Percentiles rank a stretch among this genome's conserved stretches.
Conservation (phyloP, 176 grass and related monocot genomes). For the Pontederia crassipes region DNA sequence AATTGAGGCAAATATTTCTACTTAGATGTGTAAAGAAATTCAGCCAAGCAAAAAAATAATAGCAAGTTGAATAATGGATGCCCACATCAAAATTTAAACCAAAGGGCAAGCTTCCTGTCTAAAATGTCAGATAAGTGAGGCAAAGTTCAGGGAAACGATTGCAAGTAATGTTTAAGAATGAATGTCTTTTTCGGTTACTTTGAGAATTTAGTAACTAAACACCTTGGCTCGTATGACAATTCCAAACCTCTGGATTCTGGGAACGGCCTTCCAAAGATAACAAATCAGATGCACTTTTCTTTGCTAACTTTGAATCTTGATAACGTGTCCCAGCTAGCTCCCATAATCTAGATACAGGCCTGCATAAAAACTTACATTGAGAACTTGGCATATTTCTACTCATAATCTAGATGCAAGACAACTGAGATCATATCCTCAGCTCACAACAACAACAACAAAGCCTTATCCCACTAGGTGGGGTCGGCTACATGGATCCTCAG, state of each 20-base stretch:
- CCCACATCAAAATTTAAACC: background rate
- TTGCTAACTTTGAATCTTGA: conserved; percentile 20
- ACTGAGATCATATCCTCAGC: no score
- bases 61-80: no score
- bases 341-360: conserved; percentile 19
- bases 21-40: no score
- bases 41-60: no score
- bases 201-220: background rate
- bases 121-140: background rate
- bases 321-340: conserved; percentile 19
- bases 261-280: background rate
- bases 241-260: conserved; percentile 8
- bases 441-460: no score
- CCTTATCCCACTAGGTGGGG: no score
- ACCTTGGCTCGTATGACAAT: conserved; percentile 20
- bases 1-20: no score
- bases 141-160: background rate
- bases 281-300: conserved; percentile 16
- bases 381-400: no score
- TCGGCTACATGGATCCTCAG: no score
- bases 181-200: background rate
- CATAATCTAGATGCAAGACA: no score
- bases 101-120: conserved; percentile 3
- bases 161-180: background rate
- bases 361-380: conserved; percentile 2